Conservation (phyloP, 2,329 filamentous ascomycete genomes). For the Colletotrichum sp. region DNA sequence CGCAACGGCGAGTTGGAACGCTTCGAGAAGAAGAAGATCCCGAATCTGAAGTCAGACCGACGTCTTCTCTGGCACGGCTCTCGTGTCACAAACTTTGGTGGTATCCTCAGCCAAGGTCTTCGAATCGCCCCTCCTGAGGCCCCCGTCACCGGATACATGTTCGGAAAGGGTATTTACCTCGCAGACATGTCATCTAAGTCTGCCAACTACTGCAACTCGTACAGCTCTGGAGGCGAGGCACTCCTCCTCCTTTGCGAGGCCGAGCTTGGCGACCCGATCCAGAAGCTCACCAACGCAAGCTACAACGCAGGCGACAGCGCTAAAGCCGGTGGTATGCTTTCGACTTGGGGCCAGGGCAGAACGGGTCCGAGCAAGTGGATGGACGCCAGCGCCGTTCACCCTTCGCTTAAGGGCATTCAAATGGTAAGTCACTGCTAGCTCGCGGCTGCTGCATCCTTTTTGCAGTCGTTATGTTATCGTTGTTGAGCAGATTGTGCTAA, state of each 20-base stretch:
- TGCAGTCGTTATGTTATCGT: accelerated
- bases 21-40: slow-evolving; percentile 63
- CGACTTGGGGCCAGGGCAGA: slow-evolving; percentile 73
- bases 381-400: slow-evolving; percentile 72
- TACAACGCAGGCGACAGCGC: slow-evolving; percentile 70
- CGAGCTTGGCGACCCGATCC: slow-evolving; percentile 74
- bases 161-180: slow-evolving; percentile 88
- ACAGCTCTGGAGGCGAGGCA: slow-evolving; percentile 69
- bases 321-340: slow-evolving; percentile 61
- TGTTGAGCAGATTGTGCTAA: neutral
- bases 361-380: slow-evolving; percentile 75
- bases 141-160: slow-evolving; percentile 83
- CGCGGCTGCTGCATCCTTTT: neutral
- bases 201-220: slow-evolving; percentile 74
- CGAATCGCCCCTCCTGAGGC: slow-evolving; percentile 90
- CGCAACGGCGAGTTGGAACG: slow-evolving; percentile 74
- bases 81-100: slow-evolving; percentile 82
- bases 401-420: slow-evolving; percentile 67
- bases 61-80: slow-evolving; percentile 90
- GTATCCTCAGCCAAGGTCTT: slow-evolving; percentile 85
- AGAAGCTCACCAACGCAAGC: slow-evolving; percentile 61
- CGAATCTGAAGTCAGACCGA: slow-evolving; percentile 65
- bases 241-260: slow-evolving; percentile 85
- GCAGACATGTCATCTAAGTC: slow-evolving; percentile 87
- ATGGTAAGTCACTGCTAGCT: slow-evolving; percentile 61